Evolutionary conservation across 2,329 filamentous ascomycete species (phyloP), one percentile per base, ranked within the genome.

Genomic region (Fusarium clavum): DNA sequence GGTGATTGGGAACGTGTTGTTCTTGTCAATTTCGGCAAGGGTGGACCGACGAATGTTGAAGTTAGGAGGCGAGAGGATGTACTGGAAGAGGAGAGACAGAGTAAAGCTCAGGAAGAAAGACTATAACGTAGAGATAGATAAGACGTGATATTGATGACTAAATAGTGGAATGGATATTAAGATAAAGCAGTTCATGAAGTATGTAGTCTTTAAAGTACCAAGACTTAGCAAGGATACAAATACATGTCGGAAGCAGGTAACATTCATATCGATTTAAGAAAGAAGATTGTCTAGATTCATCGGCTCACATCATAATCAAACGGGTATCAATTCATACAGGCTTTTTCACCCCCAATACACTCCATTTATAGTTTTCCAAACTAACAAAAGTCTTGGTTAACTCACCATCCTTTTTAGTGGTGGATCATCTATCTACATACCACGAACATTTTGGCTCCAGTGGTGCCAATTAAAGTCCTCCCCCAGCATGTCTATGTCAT

Each of bases 1-100:
- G 90, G 90, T 1, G 90, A 91, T 67, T 82, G 79, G 77, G 84
- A 89, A 70, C 82, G 83, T n/a, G 87, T 90, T 10, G 85, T 90
- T 18, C 67, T 91, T 66, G 84, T 89, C 6, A 81, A 79, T 54
- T 88, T 89, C 75, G 77, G 67, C 9, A 86, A 83, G 76, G 85
- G 79, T 1, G 86, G 84, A 2, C 86, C 87, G 24, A 80, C 78
- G 46, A 78, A 87, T 61, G 81, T 90, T 3, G 86, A 90, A 76
- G 82, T 91, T 5, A 77, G 83, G 61, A 69, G 72, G 61, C 80
- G 86, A 69, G 81, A 82, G 30, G 86, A 89, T 45, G 82, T 87
- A 0, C 64, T 88, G 64, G 77, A 73, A 18, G 83, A 84, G 75
- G 82, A 85, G 75, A 83, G 78, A 72, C 75, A 76, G 62, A 63